Percentiles rank a stretch among this genome's conserved stretches.
These are phyloP conservation scores for Aspergillus spinulosporus DNA, from an alignment of 2,329 filamentous ascomycete genomes.

Conservation along the genomic window DNA sequence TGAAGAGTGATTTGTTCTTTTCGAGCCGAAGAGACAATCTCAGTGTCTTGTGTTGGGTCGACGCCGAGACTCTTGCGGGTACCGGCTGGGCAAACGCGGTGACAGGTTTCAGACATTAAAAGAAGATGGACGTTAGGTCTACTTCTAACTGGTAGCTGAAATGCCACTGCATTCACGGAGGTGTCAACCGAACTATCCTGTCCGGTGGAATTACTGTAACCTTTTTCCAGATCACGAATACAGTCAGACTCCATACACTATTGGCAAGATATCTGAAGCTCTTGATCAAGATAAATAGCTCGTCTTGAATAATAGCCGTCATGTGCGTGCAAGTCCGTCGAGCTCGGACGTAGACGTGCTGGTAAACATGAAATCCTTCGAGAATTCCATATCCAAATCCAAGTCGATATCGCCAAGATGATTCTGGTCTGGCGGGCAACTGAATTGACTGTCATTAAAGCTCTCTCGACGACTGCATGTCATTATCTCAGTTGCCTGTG, in stretches of 20 bases:
- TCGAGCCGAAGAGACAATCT: background rate
- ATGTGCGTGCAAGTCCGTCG: slow-evolving; percentile 17
- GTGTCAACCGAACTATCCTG: background rate
- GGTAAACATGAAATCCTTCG: slow-evolving; percentile 39
- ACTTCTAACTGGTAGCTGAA: background rate
- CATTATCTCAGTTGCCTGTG: slow-evolving; percentile 18
- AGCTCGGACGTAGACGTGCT: slow-evolving; percentile 33
- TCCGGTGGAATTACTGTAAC: no score
- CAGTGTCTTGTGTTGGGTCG: background rate
- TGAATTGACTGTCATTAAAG: slow-evolving; percentile 15
- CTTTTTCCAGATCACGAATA: background rate
- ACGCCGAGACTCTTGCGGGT: slow-evolving; percentile 2
- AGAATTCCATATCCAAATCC: slow-evolving; percentile 38
- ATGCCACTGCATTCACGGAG: background rate
- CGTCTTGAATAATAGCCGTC: background rate
- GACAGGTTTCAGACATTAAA: background rate
- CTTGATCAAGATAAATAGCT: background rate
- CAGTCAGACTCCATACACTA: background rate
- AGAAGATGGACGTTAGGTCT: background rate
- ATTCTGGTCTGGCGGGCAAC: slow-evolving; percentile 21
- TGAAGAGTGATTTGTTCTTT: background rate
- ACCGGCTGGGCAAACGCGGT: slow-evolving; percentile 10
- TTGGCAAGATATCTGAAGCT: background rate
- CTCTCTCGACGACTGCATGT: slow-evolving; percentile 15
- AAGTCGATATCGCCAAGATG: slow-evolving; percentile 32